Evolutionary conservation across 1,284 basidiomycete genomes (phyloP).

Genomic region (Sphagnurus paluster): DNA sequence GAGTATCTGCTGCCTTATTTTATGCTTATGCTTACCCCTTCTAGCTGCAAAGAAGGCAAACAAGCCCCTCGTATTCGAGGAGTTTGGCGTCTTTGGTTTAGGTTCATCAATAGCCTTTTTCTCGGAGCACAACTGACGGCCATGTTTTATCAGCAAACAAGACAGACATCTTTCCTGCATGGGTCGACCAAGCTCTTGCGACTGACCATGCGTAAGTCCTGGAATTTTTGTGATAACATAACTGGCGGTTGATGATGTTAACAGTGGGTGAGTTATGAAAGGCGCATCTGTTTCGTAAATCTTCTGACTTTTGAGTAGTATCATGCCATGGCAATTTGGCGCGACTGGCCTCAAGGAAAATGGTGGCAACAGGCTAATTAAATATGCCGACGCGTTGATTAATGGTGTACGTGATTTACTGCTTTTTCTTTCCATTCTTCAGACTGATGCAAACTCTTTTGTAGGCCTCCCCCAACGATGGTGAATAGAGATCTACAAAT

Average conservation of each 20-base stretch:
- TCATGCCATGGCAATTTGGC: slow-evolving; percentile 63
- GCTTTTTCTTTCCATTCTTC: not conserved
- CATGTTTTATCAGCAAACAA: slow-evolving; percentile 43
- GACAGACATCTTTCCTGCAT: slow-evolving; percentile 47
- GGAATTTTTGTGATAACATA: slow-evolving; percentile 1
- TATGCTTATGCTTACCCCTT: slow-evolving; percentile 1
- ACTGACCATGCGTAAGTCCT: slow-evolving; percentile 49
- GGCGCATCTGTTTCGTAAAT: not conserved
- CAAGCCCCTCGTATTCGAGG: slow-evolving; percentile 56
- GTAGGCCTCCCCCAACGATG: slow-evolving; percentile 55
- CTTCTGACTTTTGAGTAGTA: slow-evolving; percentile 30
- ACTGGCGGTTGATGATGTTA: not conserved
- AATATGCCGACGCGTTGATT: slow-evolving; percentile 53
- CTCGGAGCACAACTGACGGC: not conserved
- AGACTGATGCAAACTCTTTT: not conserved
- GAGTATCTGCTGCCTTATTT: not conserved
- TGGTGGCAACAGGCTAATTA: slow-evolving; percentile 52
- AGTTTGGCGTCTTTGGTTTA: slow-evolving; percentile 49
- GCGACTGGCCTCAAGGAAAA: slow-evolving; percentile 47
- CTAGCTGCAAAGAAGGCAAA: slow-evolving; percentile 48
- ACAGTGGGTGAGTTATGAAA: slow-evolving; percentile 28
- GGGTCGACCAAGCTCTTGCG: slow-evolving; percentile 49
- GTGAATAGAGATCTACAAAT: slow-evolving; percentile 41
- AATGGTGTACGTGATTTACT: slow-evolving; percentile 35
- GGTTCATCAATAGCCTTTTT: slow-evolving; percentile 26